Conservation (phyloP, 345 rosid genomes). For the Aquilaria sinensis region DNA sequence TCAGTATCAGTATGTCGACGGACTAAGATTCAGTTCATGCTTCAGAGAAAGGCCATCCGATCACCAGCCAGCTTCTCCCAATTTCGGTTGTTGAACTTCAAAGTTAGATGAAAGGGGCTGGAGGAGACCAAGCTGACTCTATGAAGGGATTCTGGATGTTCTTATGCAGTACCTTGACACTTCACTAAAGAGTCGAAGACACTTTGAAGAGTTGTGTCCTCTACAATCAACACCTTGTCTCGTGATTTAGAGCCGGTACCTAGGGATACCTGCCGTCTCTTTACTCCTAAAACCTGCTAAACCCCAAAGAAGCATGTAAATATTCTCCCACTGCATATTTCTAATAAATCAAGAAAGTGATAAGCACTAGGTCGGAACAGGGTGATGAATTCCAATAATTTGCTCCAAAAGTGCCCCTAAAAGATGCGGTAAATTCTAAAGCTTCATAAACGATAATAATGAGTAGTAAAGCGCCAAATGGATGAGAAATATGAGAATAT, state of each 20-base stretch:
- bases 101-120: no score
- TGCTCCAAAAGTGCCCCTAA: not conserved
- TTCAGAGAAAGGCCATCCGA: no score
- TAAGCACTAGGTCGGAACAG: not conserved
- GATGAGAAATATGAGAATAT: no score
- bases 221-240: conserved; percentile 84
- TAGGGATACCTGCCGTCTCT: conserved; percentile 74
- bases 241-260: conserved; percentile 87
- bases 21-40: no score
- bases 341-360: not conserved
- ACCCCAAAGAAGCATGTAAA: not conserved
- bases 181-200: conserved; percentile 47
- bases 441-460: not conserved
- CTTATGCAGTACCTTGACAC: no score
- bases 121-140: no score
- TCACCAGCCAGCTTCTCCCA: no score
- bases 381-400: no score
- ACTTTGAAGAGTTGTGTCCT: conserved; percentile 44
- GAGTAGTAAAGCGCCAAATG: no score
- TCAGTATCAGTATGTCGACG: no score
- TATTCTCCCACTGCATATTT: not conserved
- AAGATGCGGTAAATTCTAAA: not conserved
- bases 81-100: no score
- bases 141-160: no score
- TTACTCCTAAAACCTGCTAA: conserved; percentile 71